These are phyloP conservation scores for Hypoxylon subgilvum DNA, from an alignment of 495 filamentous ascomycete genomes.

Conservation along the genomic window DNA sequence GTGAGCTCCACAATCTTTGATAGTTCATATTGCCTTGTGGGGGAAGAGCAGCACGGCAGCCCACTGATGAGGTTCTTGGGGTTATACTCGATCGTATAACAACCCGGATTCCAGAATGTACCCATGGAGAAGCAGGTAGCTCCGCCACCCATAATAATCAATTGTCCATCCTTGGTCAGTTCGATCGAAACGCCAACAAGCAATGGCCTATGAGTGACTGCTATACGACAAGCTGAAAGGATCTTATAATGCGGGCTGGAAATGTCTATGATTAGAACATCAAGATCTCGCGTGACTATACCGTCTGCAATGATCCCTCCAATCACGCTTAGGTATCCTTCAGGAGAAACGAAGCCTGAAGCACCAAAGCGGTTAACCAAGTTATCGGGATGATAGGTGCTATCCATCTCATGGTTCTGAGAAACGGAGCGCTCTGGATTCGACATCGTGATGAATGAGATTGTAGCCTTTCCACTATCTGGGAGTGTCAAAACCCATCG, in stretches of 20 bases:
- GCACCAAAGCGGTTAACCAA: conserved; percentile 47
- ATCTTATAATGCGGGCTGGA: conserved; percentile 15
- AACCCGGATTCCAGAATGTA: conserved; percentile 71
- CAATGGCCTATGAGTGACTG: conserved; percentile 56
- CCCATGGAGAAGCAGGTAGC: conserved; percentile 91
- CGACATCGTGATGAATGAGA: conserved; percentile 30
- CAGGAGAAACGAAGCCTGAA: conserved; percentile 33
- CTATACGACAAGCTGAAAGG: conserved; percentile 16
- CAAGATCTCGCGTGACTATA: conserved; percentile 44
- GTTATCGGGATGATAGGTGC: conserved; percentile 14
- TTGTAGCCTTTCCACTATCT: conserved; percentile 28
- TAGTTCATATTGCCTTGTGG: conserved; percentile 11
- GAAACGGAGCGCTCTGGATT: background rate
- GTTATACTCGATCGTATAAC: conserved; percentile 41
- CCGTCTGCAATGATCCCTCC: conserved; percentile 57
- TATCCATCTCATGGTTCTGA: background rate
- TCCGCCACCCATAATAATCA: conserved; percentile 77
- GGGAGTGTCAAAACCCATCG: conserved; percentile 57
- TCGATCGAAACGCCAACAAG: conserved; percentile 67
- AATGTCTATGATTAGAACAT: conserved; percentile 31
- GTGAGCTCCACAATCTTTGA: conserved; percentile 28
- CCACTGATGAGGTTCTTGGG: background rate
- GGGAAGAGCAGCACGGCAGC: background rate
- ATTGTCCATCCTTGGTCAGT: conserved; percentile 39
- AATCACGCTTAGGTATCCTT: conserved; percentile 43